Base-by-base conservation (phyloP, 768 basidiomycete genomes). In the Serendipita sp. region DNA sequence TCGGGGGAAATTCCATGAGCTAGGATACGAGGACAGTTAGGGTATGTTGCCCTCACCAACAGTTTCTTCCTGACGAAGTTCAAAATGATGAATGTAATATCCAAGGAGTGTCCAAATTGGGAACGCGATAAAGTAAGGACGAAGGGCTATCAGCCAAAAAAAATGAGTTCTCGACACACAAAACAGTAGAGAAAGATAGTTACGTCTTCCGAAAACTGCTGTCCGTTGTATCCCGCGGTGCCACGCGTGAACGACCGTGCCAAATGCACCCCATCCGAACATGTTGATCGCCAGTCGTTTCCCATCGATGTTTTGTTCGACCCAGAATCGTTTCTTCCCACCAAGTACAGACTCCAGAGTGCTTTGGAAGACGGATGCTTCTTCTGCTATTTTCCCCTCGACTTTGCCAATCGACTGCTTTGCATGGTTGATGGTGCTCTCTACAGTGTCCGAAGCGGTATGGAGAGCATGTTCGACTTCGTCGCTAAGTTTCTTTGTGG, bases 11-110 rank as follows among this genome's bases (percentile, higher is more conserved):
- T 11, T 11, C 8, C 24, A 24, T n/a, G 24, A 60, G 56, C 16
- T 3, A n/a, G 28, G 24, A 60, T 11, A 5, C 48, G 7, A 16
- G 48, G 48, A 60, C 1, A 60, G 16, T 38, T 11, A n/a, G n/a
- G 11, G 10, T 28, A 41, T 41, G 5, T 41, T 41, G 38, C 38
- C 2, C 38, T 13, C 35, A 60, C 56, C 56, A 10, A 60, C 8
- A 37, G 35, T 38, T 32, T 60, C 56, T 60, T 60, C 56, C 35
- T 60, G 56, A 28, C 56, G 24, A n/a, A 60, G 56, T 32, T 60
- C 56, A n/a, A 60, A 37, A 60, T 60, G 56, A 37, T 60, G 56
- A 32, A 60, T 60, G 32, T 28, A 60, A n/a, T 60, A 60, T 16
- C 56, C 56, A 10, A 60, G 35, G 28, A 60, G 5, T 28, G 56